Percentiles rank a stretch among this genome's conserved stretches.
Evolutionary conservation across 176 grass and related monocot genomes (phyloP).

Genomic region (Poa annua): DNA sequence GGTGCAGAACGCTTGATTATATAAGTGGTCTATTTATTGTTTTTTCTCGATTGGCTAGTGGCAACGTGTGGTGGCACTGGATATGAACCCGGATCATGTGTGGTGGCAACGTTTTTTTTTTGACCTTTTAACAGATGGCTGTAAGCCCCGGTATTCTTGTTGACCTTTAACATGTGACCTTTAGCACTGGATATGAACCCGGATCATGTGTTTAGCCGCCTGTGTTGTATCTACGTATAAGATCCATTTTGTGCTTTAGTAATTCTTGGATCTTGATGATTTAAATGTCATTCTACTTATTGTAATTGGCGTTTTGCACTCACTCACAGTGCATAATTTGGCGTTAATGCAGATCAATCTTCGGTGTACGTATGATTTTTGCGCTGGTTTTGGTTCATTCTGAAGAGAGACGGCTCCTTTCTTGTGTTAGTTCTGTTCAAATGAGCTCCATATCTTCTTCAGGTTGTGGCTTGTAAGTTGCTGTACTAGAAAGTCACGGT

Average conservation of each 20-base stretch:
- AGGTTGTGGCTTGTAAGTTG: conserved; percentile 10
- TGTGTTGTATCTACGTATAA: background rate
- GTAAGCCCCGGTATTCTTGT: no score
- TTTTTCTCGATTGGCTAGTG: background rate
- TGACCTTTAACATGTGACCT: no score
- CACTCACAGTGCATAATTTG: background rate
- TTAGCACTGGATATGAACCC: no score
- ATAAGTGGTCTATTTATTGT: background rate
- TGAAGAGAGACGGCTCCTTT: background rate
- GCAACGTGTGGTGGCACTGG: background rate
- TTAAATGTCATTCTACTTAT: background rate
- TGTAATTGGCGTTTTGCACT: background rate
- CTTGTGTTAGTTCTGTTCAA: conserved; percentile 27
- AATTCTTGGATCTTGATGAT: conserved; percentile 12
- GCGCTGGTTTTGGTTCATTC: background rate
- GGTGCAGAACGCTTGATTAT: background rate
- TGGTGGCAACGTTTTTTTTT: no score
- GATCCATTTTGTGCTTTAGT: background rate
- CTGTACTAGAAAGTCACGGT: background rate
- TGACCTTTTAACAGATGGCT: no score
- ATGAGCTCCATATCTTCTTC: conserved; percentile 10
- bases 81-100: conserved; percentile 7
- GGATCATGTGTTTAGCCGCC: background rate
- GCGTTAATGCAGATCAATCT: conserved; percentile 27
- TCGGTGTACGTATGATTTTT: conserved; percentile 1